Evolutionary conservation across 1,284 basidiomycete genomes (phyloP), one percentile per base, ranked within the genome.

Genomic region (Leccinum subfulvum): DNA sequence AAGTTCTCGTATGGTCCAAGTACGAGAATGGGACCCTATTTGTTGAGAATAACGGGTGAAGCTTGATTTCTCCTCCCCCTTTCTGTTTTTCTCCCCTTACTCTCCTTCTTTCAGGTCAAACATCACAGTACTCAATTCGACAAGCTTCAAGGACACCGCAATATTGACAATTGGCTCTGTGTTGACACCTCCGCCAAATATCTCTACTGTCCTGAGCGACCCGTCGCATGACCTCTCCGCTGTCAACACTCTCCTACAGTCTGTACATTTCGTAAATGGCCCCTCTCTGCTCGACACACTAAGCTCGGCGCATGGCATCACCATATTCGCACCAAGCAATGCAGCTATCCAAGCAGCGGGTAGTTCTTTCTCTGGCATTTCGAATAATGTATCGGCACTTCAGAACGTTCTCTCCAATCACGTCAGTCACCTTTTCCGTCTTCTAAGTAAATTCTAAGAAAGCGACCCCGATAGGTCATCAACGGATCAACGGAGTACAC

Each of bases 401-500:
- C 56, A 68, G 2, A 78, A 76, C n/a, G 67, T 91, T 1, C 67
- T 89, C 11, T 73, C 77, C 53, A 91, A 91, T 71, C 90, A 91
- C 68, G 86, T 90, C 63, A 18, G 82, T 75, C 4, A 5, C 16
- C 55, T 49, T 26, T 26, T 56, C 21, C 33, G 4, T 59, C 4
- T 23, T 49, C 3, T 7, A 1, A 4, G 47, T 52, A 8, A 16
- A 39, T 11, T 33, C 23, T 28, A 10, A 59, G 33, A 67, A 18
- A 65, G 62, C 4, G 0, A 26, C 6, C 44, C 14, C 16, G 35
- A 39, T 56, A 89, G 85, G 74, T 88, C 60, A 82, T 91, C 69
- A 91, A 90, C 72, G 89, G 87, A 39, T 83, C 88, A 1, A 81
- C 86, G 0, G 74, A 86, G 8, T 93, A 92, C 78, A 88, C 89